These are phyloP conservation scores for Desmodesmus armatus DNA, from an alignment of 139 green algal species.

Conservation along the genomic window DNA sequence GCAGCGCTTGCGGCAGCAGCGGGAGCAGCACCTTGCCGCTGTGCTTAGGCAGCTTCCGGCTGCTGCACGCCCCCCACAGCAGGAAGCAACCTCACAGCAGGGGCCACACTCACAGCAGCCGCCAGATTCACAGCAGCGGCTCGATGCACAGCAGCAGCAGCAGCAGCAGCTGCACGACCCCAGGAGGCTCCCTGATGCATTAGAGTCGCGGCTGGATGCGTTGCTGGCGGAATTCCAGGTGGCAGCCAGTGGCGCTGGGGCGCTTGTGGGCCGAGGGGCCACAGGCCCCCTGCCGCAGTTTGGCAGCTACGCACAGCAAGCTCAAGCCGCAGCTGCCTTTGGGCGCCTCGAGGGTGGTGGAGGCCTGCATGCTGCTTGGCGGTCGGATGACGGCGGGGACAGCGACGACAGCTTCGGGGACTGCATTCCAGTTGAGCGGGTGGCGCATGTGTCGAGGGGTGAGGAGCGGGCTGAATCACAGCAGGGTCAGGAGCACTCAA, in stretches of 20 bases:
- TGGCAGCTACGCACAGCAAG: not conserved
- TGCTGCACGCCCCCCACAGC: too few species aligned
- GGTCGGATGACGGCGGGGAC: not conserved
- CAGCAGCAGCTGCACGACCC: conserved; percentile 7
- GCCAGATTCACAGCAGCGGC: not conserved
- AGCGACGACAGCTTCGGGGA: not conserved
- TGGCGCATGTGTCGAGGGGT: not conserved
- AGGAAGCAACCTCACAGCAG: too few species aligned
- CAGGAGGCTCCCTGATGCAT: conserved; percentile 12
- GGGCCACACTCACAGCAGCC: not conserved
- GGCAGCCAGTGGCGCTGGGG: not conserved
- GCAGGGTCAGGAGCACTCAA: too few species aligned
- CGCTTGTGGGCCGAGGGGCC: too few species aligned
- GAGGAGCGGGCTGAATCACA: too few species aligned
- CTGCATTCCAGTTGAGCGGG: conserved; percentile 14
- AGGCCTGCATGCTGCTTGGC: too few species aligned
- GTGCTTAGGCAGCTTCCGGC: too few species aligned
- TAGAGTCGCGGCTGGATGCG: conserved; percentile 5
- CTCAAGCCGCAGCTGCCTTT: not conserved
- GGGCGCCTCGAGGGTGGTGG: too few species aligned
- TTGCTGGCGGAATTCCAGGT: conserved; percentile 28
- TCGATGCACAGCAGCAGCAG: conserved; percentile 17
- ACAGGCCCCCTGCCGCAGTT: not conserved
- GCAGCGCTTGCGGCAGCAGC: too few species aligned
- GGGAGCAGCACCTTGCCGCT: too few species aligned